Evolutionary conservation across 257 asterid genomes (phyloP).

Genomic region (Scutellaria barbata): DNA sequence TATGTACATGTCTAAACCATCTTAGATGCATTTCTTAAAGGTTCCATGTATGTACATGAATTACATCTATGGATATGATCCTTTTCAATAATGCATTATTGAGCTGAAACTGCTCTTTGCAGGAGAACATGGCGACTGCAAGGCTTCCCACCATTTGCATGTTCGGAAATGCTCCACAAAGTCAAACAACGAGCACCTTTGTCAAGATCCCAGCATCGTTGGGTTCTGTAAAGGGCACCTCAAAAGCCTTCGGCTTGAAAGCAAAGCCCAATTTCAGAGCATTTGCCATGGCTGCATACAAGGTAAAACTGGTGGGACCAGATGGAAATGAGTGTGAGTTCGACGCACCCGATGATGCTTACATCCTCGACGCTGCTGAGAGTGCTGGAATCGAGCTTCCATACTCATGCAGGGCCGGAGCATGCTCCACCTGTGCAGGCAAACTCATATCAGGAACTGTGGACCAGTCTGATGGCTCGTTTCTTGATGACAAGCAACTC

Average conservation of each 20-base stretch:
- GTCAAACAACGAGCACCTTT: slow-evolving; percentile 43
- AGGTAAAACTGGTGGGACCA: slow-evolving; percentile 66
- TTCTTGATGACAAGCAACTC: slow-evolving; percentile 65
- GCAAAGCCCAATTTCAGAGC: slow-evolving; percentile 52
- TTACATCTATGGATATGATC: neutral
- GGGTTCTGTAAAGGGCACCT: slow-evolving; percentile 50
- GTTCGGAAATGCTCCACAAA: slow-evolving; percentile 47
- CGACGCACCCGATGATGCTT: slow-evolving; percentile 64
- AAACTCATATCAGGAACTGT: slow-evolving; percentile 57
- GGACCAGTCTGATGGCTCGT: slow-evolving; percentile 82
- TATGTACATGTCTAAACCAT: too few relatives aligned
- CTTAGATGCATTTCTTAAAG: neutral
- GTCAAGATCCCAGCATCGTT: slow-evolving; percentile 54
- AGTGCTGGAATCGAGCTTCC: slow-evolving; percentile 75
- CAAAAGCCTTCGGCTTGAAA: slow-evolving; percentile 62
- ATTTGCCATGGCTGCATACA: slow-evolving; percentile 66
- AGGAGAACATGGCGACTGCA: slow-evolving; percentile 70
- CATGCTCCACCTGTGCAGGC: slow-evolving; percentile 95
- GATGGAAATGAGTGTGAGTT: slow-evolving; percentile 65
- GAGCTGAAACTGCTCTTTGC: slow-evolving; percentile 27
- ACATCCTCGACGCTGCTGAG: slow-evolving; percentile 86
- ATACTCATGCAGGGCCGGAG: slow-evolving; percentile 91
- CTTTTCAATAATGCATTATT: neutral
- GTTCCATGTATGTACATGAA: neutral
- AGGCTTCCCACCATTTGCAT: slow-evolving; percentile 58